Base-by-base conservation (phyloP, 352 stramenopile species). In the Globisporangium yorkense region DNA sequence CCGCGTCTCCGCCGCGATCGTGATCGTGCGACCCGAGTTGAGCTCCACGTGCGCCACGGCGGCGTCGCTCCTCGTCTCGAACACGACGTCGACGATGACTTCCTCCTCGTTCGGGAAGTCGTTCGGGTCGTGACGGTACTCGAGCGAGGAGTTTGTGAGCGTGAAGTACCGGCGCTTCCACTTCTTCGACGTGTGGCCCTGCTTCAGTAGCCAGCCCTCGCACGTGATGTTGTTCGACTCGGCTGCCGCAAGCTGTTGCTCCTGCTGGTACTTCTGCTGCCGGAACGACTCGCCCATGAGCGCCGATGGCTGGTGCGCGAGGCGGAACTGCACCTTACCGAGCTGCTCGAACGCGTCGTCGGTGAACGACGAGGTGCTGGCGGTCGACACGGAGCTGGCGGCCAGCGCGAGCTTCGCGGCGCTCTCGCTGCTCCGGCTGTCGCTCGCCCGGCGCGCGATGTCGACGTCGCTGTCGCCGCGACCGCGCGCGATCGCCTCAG, bases 91-190 rank as follows among this genome's bases (percentile, higher is more conserved):
- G 1, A 82, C 59, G 12, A 91, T 69, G 37, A 72, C 61, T 13
- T 84, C 64, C 21, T 82, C 70, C 7, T 71, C 72, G 1, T 73
- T 79, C 3, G 77, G 50, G n/a, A 71, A 60, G n/a, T 82, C 70
- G 29, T 71, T 69, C 0, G 80, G 77, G 1, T 63, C 61, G 31
- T 90, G 75, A 8, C 79, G 79, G 50, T 91, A 85, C 62, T 85
- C 70, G 16, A 93, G 59, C 65, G 77, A 80, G 0, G 71, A 62
- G 27, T 81, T 77, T 15, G 71, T 65, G 6, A 91, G 62, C 24
- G 75, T 68, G 59, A 91, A 86, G 54, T 86, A 91, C 2, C 77
- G 70, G 44, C 72, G 68, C 43, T 80, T 78, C 80, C 80, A 91
- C n/a, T 72, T 59, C 9, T 69, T 72, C 12, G 66, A 74, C 5